Percentiles rank a stretch among this genome's conserved stretches.
Evolutionary conservation across 169 alveolate species (phyloP).

Genomic region (Plasmodium gallinaceum): DNA sequence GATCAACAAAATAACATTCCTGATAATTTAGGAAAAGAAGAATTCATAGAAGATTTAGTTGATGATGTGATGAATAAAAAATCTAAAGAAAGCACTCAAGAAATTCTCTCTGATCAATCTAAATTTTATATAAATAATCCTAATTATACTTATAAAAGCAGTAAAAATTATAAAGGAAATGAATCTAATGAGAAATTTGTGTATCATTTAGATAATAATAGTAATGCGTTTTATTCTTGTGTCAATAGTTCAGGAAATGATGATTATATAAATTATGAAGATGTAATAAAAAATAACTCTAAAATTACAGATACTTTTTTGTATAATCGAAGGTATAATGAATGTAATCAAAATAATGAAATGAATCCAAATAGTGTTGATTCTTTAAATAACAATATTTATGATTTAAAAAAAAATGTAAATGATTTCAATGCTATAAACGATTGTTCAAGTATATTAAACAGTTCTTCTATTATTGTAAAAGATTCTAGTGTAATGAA

Average conservation of each 20-base stretch:
- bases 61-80: too few species aligned
- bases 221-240: not conserved
- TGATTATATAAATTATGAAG: conserved; percentile 22
- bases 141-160: too few species aligned
- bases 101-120: too few species aligned
- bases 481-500: conserved; percentile 8
- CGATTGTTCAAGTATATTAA: not conserved
- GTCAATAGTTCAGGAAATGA: conserved; percentile 17
- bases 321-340: not conserved
- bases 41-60: too few species aligned
- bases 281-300: conserved; percentile 3
- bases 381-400: not conserved
- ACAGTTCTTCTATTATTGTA: not conserved
- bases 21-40: not conserved
- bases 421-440: not conserved
- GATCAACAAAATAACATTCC: not conserved
- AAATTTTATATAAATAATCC: too few species aligned
- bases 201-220: not conserved
- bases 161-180: conserved; percentile 14
- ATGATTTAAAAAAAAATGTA: not conserved
- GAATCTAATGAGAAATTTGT: not conserved
- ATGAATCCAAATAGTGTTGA: not conserved
- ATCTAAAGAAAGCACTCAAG: too few species aligned
- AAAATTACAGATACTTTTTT: conserved; percentile 14
- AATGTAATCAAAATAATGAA: not conserved